phyloP scores from a whole-genome alignment of 306 rosid species.

The Acacia confusa region DNA sequence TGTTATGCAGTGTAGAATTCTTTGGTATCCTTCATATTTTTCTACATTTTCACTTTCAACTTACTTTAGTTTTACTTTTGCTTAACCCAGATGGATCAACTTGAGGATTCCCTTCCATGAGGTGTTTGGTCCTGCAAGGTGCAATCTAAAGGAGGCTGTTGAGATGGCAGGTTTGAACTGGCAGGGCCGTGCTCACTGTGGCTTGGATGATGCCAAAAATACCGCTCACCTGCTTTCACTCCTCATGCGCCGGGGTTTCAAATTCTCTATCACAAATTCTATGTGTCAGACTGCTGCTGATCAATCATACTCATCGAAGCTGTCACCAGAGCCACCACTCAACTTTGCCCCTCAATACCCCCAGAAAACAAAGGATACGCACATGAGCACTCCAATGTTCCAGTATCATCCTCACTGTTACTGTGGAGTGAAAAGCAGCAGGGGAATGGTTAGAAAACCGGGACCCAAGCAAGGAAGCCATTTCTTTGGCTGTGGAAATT shows the following conservation, averaged over 20 bases:
- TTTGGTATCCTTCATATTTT: constrained; percentile 9
- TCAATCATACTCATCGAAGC: constrained; percentile 51
- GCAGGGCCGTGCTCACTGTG: constrained; percentile 96
- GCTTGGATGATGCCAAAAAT: constrained; percentile 90
- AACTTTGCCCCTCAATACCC: constrained; percentile 45
- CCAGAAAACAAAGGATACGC: constrained; percentile 53
- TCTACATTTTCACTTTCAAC: constrained; percentile 23
- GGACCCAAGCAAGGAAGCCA: constrained; percentile 82
- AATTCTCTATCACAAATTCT: constrained; percentile 69
- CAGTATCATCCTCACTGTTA: constrained; percentile 65
- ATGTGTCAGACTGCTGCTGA: constrained; percentile 66
- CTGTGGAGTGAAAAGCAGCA: constrained; percentile 84
- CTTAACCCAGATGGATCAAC: constrained; percentile 78
- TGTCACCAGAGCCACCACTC: constrained; percentile 52
- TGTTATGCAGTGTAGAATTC: constrained; percentile 26
- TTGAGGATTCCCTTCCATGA: constrained; percentile 74
- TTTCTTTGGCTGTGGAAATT: constrained; percentile 90
- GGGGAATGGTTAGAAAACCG: constrained; percentile 67
- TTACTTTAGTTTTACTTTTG: constrained; percentile 33
- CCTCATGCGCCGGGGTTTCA: constrained; percentile 77
- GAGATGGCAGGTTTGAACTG: constrained; percentile 80
- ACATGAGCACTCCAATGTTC: constrained; percentile 36
- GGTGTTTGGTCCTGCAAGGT: constrained; percentile 78
- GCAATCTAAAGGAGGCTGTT: constrained; percentile 92
- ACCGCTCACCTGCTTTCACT: constrained; percentile 78